phyloP scores from a whole-genome alignment of 176 grass and related monocot genomes.

The Ananas comosus region DNA sequence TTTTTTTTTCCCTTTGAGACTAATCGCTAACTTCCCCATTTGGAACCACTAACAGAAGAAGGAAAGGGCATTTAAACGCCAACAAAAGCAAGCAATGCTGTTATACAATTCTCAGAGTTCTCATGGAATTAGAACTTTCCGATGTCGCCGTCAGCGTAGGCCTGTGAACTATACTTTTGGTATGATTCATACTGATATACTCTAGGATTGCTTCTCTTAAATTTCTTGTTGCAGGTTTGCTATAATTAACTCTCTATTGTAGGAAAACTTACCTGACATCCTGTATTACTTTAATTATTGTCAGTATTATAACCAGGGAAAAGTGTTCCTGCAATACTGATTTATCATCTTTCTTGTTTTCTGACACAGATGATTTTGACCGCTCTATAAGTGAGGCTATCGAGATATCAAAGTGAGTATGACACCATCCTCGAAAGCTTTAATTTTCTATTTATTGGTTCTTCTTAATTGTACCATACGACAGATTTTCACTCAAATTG shows the following conservation, averaged over 20 bases:
- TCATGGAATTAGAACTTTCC: conserved; percentile 23
- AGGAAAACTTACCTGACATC: too few relatives aligned
- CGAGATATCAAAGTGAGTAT: conserved; percentile 59
- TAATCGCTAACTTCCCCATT: conserved; percentile 11
- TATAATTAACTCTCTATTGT: too few relatives aligned
- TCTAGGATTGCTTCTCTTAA: conserved; percentile 1
- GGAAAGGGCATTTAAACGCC: conserved; percentile 51
- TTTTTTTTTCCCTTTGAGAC: background rate
- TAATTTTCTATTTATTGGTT: background rate
- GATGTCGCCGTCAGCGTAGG: conserved; percentile 37
- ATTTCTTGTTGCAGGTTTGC: too few relatives aligned
- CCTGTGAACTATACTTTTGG: conserved; percentile 60
- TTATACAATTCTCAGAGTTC: conserved; percentile 37
- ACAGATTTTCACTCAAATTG: too few relatives aligned
- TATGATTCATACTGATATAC: conserved; percentile 35
- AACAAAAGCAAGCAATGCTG: conserved; percentile 49
- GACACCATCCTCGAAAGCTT: conserved; percentile 5
- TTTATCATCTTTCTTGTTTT: conserved; percentile 24
- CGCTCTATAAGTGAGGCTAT: conserved; percentile 74
- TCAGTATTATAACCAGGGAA: too few relatives aligned
- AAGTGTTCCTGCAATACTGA: too few relatives aligned
- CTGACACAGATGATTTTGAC: conserved; percentile 70
- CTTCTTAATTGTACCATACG: too few relatives aligned
- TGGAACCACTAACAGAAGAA: conserved; percentile 48
- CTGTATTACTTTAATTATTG: too few relatives aligned